Evolutionary conservation across 768 basidiomycete genomes (phyloP).

Genomic region (Russula griseocarnosa): DNA sequence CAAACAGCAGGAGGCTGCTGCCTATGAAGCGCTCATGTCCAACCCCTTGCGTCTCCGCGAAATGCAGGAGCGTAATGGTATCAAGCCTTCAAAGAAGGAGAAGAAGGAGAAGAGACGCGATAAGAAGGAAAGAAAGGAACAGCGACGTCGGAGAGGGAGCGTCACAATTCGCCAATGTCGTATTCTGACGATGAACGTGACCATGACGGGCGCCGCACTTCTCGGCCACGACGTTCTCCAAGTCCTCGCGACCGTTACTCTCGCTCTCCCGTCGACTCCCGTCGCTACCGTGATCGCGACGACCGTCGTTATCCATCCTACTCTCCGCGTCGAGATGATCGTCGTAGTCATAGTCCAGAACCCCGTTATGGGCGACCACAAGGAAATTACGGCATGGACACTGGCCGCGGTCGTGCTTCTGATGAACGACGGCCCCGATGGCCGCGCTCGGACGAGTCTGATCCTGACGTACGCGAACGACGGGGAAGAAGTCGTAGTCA

Average conservation of each 20-base stretch:
- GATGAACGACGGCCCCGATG: conserved; percentile 40
- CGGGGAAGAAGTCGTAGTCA: conserved; percentile 33
- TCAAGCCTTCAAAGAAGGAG: conserved; percentile 75
- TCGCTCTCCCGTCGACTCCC: conserved; percentile 42
- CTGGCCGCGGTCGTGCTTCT: conserved; percentile 28
- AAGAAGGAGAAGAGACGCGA: conserved; percentile 59
- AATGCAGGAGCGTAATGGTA: conserved; percentile 76
- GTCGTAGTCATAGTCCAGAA: conserved; percentile 26
- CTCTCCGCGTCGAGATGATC: conserved; percentile 34
- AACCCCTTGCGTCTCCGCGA: conserved; percentile 83
- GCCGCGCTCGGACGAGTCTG: conserved; percentile 53
- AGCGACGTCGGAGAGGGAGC: conserved; percentile 29
- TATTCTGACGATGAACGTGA: conserved; percentile 36
- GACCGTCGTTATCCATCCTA: conserved; percentile 23
- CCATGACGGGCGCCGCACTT: conserved; percentile 32
- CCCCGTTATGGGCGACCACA: conserved; percentile 11
- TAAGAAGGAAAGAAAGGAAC: conserved; percentile 41
- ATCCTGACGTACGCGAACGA: conserved; percentile 34
- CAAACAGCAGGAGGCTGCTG: conserved; percentile 95
- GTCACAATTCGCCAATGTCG: conserved; percentile 29
- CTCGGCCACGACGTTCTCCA: conserved; percentile 40
- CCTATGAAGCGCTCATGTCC: conserved; percentile 78
- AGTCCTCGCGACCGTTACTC: conserved; percentile 48
- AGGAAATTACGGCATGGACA: conserved; percentile 29
- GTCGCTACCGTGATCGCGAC: conserved; percentile 34